Base-by-base conservation (phyloP, 257 asterid genomes). In the Lavandula angustifolia region DNA sequence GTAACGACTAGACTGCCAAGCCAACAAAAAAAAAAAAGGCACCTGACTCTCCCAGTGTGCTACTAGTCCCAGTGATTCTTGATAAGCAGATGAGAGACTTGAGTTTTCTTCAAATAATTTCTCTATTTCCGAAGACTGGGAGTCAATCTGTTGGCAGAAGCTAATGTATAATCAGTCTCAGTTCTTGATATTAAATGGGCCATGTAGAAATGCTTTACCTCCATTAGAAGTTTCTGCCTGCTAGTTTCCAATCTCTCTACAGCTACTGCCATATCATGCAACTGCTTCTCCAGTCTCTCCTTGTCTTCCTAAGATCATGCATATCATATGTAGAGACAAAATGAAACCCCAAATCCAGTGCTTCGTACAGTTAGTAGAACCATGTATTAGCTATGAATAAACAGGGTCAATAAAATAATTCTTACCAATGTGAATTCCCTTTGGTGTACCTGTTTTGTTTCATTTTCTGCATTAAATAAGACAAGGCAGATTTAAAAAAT, bases 111-210 rank as follows among this genome's bases (percentile, higher is more conserved):
- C 97, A 4, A 89, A 89, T 47, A 92, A 82, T 69, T 76, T 84
- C 87, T 92, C 99, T 72, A 92, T 89, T 75, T 92, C 99, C 13
- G 96, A 79, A 67, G 99, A 92, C 63, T 92, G 99, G 61, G 99
- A 92, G 75, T 92, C 99, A 52, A 92, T 84, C 99, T 92, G 85
- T 40, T 68, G 68, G 70, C 46, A 76, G 35, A 73, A 17, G 66
- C 57, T 57, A 48, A 72, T 51, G 34, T 9, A 58, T 12, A 31
- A 59, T 64, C 50, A 78, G 67, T 62, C 72, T 52, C 69, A 70
- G 56, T 55, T 73, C 73, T 70, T 71, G 75, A 58, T 29, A 40
- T 58, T 61, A 52, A 68, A 69, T 47, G 8, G 38, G 31, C 35
- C 37, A 63, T 47, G 62, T 34, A 54, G 50, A 62, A 68, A 59